Conservation (phyloP, 345 rosid species). For the Barbarea vulgaris region DNA sequence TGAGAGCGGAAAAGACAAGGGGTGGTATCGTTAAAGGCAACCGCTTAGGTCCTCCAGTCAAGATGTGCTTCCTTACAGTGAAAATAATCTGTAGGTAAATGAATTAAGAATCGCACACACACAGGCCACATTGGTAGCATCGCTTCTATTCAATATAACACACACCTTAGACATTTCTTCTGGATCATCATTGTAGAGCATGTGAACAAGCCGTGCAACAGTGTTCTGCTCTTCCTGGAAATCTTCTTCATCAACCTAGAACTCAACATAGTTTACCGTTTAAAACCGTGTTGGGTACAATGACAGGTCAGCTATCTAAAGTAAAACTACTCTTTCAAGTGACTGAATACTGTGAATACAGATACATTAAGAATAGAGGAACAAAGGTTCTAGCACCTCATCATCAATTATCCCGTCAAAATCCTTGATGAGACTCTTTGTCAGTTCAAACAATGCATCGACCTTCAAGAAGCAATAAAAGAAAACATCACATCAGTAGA, state of each 20-base stretch:
- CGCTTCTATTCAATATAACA: constrained; percentile 10
- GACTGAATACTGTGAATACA: constrained; percentile 20
- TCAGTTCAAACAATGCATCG: constrained; percentile 83
- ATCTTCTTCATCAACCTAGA: constrained; percentile 91
- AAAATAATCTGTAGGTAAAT: constrained; percentile 63
- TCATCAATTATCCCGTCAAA: constrained; percentile 56
- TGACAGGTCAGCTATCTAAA: constrained; percentile 4
- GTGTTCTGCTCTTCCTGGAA: constrained; percentile 95
- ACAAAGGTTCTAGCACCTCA: constrained; percentile 54
- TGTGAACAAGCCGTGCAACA: constrained; percentile 87
- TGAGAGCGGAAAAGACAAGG: constrained; percentile 79
- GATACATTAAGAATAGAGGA: constrained; percentile 15
- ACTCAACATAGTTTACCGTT: constrained; percentile 7
- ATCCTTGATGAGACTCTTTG: constrained; percentile 89
- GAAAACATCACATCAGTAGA: constrained; percentile 26
- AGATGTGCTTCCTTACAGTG: constrained; percentile 75
- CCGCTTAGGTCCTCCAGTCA: constrained; percentile 89
- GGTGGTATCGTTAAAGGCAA: constrained; percentile 89
- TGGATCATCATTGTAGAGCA: constrained; percentile 79
- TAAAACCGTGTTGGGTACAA: constrained; percentile 7
- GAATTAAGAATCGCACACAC: constrained; percentile 29
- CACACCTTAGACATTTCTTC: constrained; percentile 73
- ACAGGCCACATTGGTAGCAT: background rate
- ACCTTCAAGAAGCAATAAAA: constrained; percentile 49
- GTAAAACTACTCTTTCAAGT: background rate